Base-by-base conservation (phyloP, 73 alveolate genomes). In the Halteria grandinella region DNA sequence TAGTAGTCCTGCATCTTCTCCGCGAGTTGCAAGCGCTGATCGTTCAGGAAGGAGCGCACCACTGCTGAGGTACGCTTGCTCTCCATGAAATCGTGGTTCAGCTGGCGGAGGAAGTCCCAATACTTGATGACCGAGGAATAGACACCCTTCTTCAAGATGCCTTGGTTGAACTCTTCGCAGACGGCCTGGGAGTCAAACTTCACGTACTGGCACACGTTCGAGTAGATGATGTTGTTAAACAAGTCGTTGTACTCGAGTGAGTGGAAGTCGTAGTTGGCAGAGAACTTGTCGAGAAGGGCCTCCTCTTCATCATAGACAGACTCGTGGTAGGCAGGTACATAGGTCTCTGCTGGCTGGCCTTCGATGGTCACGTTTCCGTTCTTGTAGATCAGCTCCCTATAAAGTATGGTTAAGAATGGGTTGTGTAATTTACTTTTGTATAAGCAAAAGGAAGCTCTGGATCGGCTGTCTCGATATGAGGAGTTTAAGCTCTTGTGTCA, bases 91-190 rank as follows among this genome's bases (percentile, higher is more conserved):
- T 75, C 87, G 29, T 75, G 79, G 33, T 75, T 75, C 1, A 75
- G 73, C 37, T 55, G 39, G 15, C 87, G 37, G 8, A 75, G 58
- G 50, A 52, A 59, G 20, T 75, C 87, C 87, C 87, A 75, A 34
- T 58, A 75, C 47, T 75, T 75, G 44, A 75, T 75, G 23, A 75
- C 87, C 14, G 69, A 18, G 43, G 72, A 41, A 41, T 75, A 75
- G 21, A 58, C 44, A 6, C 87, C 87, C 29, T 75, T 75, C 79
- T 41, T 36, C 25, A 75, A 62, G 20, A 75, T 59, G 21, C 87
- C 87, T 33, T 75, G 55, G 55, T 75, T 59, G 34, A 75, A 73
- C 1, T 33, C 33, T 20, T 53, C 32, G 52, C 86, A 73, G 10
- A 54, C 51, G 0, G 33, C n/a, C 20, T 0, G 17, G 25, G 2